Base-by-base conservation (phyloP, 768 basidiomycete species). In the Tricholoma furcatifolium region DNA sequence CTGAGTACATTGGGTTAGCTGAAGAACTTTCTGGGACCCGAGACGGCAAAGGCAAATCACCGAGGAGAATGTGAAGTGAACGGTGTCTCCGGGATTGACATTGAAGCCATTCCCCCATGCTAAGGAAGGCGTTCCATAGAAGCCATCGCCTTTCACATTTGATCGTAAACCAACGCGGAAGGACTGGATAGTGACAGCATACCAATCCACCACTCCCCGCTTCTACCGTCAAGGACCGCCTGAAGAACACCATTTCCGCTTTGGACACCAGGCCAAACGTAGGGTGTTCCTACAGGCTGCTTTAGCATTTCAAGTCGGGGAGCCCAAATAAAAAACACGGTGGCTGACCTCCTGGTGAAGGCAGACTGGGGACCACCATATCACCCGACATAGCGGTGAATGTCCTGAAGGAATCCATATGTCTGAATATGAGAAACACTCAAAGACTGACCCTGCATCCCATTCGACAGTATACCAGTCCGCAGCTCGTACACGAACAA, bases 151-250 rank as follows among this genome's bases (percentile, higher is more conserved):
- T 64, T 32, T 24, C 15, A 27, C 17, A 36, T 51, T n/a, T n/a
- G n/a, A 14, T 6, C 11, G 20, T 43, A 15, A 30, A 9, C 14
- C n/a, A n/a, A 3, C 43, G n/a, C 17, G 24, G 8, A 15, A 20
- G 9, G 15, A 20, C 21, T 49, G 23, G 15, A 32, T 11, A 21
- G 6, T 34, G 23, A 17, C 6, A 18, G n/a, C 34, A 10, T 56
- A 62, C 63, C 64, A 31, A 65, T 65, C 64, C 64, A 65, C 64
- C 64, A 65, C 24, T 54, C 55, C n/a, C 64, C 64, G 42, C 64
- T 65, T 30, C 60, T 49, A 17, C 64, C 64, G 53, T 65, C 64
- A 7, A 65, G 61, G 23, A 65, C 64, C 27, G 64, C 64, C 31
- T 65, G 64, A 5, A 65, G 54, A 20, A 65, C 64, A 7, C 64